A percentile compares a stretch with the other conserved stretches of the same genome.
Evolutionary conservation across 192 early-diverging fungal species (phyloP).

Genomic region (Phlyctochytrium bullatum): DNA sequence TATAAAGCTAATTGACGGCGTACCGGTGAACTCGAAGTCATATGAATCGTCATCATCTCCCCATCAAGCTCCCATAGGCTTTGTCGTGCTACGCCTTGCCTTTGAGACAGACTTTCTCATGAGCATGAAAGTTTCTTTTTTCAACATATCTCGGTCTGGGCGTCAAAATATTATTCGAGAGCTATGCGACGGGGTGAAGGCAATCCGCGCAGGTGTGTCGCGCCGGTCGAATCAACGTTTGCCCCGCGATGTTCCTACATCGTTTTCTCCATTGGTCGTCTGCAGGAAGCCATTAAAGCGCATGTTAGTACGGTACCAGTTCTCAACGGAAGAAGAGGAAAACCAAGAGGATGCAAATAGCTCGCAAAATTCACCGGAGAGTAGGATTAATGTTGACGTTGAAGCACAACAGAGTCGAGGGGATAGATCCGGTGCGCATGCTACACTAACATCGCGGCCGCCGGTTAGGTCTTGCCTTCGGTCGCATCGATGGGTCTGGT

Average conservation of each 20-base stretch:
- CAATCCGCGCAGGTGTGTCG: constrained; percentile 17
- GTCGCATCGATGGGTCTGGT: constrained; percentile 49
- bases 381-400: neutral
- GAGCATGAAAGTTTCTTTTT: constrained; percentile 39
- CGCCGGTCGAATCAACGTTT: neutral
- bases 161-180: constrained; percentile 26
- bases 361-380: neutral
- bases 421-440: constrained; percentile 3
- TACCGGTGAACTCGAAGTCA: neutral
- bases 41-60: neutral
- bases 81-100: constrained; percentile 34
- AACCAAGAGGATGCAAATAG: neutral
- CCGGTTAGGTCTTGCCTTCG: constrained; percentile 36
- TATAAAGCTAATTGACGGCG: constrained; percentile 29
- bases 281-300: constrained; percentile 37
- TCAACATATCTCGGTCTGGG: constrained; percentile 26
- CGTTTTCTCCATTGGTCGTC: constrained; percentile 40
- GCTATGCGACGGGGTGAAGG: no score
- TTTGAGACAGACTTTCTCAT: constrained; percentile 45
- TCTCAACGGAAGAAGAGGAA: constrained; percentile 16
- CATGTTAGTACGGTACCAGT: constrained; percentile 34
- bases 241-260: neutral
- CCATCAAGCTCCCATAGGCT: constrained; percentile 34
- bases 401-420: neutral
- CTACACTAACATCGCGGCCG: constrained; percentile 22